Conservation (phyloP, 2,329 filamentous ascomycete species). For the Calonectria pseudoreteaudii region DNA sequence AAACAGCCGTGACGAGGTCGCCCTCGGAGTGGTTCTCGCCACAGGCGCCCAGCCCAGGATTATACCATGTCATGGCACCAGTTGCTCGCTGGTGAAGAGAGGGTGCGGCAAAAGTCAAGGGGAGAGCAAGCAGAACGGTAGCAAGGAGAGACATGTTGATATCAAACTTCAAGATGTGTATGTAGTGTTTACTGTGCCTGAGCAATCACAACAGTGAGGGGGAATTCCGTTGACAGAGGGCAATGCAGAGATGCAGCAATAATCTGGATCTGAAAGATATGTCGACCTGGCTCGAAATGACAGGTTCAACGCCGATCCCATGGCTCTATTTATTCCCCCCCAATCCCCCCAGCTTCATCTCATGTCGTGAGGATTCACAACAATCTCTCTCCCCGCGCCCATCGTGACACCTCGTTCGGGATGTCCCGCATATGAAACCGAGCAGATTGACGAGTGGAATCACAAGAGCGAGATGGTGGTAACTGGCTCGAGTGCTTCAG, state of each 20-base stretch:
- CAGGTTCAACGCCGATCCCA: background rate
- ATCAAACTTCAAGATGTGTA: background rate
- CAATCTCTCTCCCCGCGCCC: background rate
- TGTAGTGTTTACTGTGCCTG: background rate
- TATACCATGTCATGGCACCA: slow-evolving; percentile 65
- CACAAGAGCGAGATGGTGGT: background rate
- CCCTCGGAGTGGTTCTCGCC: slow-evolving; percentile 65
- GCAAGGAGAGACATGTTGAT: slow-evolving; percentile 34
- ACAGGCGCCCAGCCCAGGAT: slow-evolving; percentile 75
- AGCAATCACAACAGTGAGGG: background rate
- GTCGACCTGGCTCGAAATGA: background rate
- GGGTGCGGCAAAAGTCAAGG: slow-evolving; percentile 33
- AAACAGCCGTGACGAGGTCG: slow-evolving; percentile 75
- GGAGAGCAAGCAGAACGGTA: slow-evolving; percentile 34
- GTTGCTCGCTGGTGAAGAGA: slow-evolving; percentile 5
- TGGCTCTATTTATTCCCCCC: background rate
- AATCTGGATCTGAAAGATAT: background rate
- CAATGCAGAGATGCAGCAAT: background rate
- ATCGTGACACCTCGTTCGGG: background rate
- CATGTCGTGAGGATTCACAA: background rate
- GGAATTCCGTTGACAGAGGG: background rate
- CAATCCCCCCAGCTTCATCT: background rate
- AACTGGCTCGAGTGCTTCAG: background rate
- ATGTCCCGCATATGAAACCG: background rate
- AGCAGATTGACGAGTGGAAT: background rate